Evolutionary conservation across 495 filamentous ascomycete genomes (phyloP).

Genomic region (Aspergillus nidulans): DNA sequence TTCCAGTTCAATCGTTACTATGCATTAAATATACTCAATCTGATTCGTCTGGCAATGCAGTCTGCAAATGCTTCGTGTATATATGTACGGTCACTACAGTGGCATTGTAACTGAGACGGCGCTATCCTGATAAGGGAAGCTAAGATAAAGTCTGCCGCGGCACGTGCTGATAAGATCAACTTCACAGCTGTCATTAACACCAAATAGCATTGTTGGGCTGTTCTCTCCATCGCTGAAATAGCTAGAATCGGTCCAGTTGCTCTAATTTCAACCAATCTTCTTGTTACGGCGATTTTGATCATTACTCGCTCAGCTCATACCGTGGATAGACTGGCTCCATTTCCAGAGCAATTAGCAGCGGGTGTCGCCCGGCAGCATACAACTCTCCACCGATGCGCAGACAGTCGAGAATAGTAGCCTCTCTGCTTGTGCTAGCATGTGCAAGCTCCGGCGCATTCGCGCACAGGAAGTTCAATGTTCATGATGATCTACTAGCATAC

Average conservation of each 20-base stretch:
- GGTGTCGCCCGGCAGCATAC: neutral
- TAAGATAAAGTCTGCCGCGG: neutral
- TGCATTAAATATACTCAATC: no score
- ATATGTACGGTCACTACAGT: no score
- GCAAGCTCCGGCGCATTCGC: slow-evolving; percentile 44
- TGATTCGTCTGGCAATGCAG: no score
- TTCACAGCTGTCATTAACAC: slow-evolving; percentile 11
- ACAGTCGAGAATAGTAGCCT: slow-evolving; percentile 19
- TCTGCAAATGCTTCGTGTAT: no score
- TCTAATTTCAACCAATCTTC: neutral
- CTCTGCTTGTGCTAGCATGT: slow-evolving; percentile 30
- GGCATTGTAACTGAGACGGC: neutral
- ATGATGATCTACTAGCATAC: slow-evolving; percentile 88
- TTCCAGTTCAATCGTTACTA: no score
- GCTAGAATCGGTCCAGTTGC: neutral
- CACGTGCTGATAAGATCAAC: slow-evolving; percentile 21
- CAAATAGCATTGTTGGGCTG: neutral
- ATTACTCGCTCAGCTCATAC: neutral
- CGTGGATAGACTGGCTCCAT: neutral
- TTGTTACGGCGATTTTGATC: neutral
- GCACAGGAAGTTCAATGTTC: slow-evolving; percentile 66
- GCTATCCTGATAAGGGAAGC: neutral
- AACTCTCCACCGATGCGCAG: slow-evolving; percentile 23
- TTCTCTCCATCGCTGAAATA: neutral
- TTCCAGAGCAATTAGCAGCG: neutral